Conservation (phyloP, 805 yeast genomes). For the Wickerhamiella lipophila region DNA sequence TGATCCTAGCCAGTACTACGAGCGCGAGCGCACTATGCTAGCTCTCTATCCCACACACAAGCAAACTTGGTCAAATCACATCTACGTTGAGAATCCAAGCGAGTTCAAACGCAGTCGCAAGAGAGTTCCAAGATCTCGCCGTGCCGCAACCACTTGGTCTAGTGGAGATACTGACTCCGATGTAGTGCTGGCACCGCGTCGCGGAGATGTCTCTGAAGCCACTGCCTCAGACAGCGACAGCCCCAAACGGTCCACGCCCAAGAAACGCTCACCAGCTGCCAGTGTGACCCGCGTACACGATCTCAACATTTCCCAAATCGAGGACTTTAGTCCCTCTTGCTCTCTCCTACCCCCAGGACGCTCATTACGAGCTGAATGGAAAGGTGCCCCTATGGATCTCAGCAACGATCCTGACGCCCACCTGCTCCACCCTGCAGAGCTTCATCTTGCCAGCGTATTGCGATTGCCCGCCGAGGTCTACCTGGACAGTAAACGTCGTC, state of each 20-base stretch:
- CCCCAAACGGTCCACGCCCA: slow-evolving; percentile 8
- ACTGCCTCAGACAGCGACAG: slow-evolving; percentile 7
- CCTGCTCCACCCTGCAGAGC: slow-evolving; percentile 84
- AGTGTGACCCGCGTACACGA: slow-evolving; percentile 29
- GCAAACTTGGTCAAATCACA: slow-evolving; percentile 26
- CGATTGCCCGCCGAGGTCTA: slow-evolving; percentile 80
- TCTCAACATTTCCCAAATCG: slow-evolving; percentile 33
- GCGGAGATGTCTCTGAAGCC: slow-evolving; percentile 1
- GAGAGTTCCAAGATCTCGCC: slow-evolving; percentile 13
- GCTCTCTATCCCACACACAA: slow-evolving; percentile 25
- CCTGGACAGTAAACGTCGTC: slow-evolving; percentile 61
- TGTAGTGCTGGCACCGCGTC: slow-evolving; percentile 8
- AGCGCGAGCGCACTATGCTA: slow-evolving; percentile 24
- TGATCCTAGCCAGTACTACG: slow-evolving; percentile 25
- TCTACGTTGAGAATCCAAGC: slow-evolving; percentile 15
- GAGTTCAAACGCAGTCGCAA: slow-evolving; percentile 12
- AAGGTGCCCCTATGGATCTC: slow-evolving; percentile 93
- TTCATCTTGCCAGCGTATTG: slow-evolving; percentile 70
- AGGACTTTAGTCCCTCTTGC: slow-evolving; percentile 71
- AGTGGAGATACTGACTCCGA: neutral
- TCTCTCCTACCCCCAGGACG: slow-evolving; percentile 52
- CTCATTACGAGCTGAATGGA: slow-evolving; percentile 87
- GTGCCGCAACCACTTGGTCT: slow-evolving; percentile 3
- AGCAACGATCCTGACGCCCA: slow-evolving; percentile 57
- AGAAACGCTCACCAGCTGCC: slow-evolving; percentile 9